These are phyloP conservation scores for Austropuccinia psidii DNA, from an alignment of 1,284 basidiomycete genomes.

Conservation along the genomic window DNA sequence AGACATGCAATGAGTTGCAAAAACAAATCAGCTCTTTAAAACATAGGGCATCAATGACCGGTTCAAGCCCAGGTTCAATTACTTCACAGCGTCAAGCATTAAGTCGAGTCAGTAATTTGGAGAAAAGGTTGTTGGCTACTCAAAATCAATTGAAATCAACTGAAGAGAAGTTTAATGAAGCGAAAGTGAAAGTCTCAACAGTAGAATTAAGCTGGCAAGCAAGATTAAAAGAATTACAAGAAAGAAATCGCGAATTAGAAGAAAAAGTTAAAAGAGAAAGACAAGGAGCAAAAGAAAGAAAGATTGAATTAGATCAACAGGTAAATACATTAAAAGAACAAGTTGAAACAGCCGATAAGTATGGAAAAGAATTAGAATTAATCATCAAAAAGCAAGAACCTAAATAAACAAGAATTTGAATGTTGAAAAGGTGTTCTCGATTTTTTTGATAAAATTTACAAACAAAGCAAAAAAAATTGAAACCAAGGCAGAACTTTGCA, in stretches of 20 bases:
- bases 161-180: constrained; percentile 69
- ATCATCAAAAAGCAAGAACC: too few species aligned
- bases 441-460: too few species aligned
- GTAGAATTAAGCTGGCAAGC: constrained; percentile 86
- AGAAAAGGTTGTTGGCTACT: constrained; percentile 69
- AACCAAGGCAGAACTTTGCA: too few species aligned
- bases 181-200: constrained; percentile 61
- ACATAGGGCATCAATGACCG: constrained; percentile 47
- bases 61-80: constrained; percentile 49
- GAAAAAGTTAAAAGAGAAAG: constrained; percentile 91
- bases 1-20: constrained; percentile 66
- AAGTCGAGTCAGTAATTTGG: constrained; percentile 67
- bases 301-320: constrained; percentile 49
- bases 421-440: too few species aligned
- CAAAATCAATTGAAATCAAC: constrained; percentile 71
- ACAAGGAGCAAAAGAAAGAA: constrained; percentile 82
- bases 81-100: constrained; percentile 61
- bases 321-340: constrained; percentile 21
- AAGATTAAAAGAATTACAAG: constrained; percentile 81
- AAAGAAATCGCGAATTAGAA: constrained; percentile 70
- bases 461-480: too few species aligned
- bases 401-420: too few species aligned
- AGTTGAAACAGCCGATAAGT: constrained; percentile 4
- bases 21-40: constrained; percentile 63
- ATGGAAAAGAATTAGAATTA: constrained; percentile 20